These are phyloP conservation scores for Neurospora sp. DNA, from an alignment of 495 filamentous ascomycete genomes.

Conservation along the genomic window DNA sequence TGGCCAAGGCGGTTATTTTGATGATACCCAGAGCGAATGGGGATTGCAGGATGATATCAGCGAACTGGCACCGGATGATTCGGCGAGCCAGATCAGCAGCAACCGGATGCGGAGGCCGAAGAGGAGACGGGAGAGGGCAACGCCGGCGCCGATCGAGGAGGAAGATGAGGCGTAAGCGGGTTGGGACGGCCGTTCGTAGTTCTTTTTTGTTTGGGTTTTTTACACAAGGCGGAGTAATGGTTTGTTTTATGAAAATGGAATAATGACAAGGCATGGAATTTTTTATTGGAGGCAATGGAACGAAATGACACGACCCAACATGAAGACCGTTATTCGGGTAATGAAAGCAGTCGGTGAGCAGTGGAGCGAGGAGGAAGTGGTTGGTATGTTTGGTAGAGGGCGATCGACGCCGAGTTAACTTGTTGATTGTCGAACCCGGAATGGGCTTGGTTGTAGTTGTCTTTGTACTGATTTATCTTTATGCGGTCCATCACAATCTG, in stretches of 20 bases:
- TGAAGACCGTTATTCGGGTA: neutral
- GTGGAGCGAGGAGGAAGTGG: neutral
- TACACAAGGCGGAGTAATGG: neutral
- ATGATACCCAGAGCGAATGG: slow-evolving; percentile 49
- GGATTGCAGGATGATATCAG: slow-evolving; percentile 54
- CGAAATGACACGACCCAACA: neutral
- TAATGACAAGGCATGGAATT: neutral
- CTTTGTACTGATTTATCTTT: neutral
- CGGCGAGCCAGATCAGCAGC: slow-evolving; percentile 79
- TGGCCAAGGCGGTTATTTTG: slow-evolving; percentile 29
- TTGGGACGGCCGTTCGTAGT: neutral
- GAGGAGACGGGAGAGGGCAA: slow-evolving; percentile 61
- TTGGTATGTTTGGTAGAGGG: neutral
- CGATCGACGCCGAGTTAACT: neutral
- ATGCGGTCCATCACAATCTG: neutral
- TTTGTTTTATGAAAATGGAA: neutral
- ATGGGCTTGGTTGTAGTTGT: neutral
- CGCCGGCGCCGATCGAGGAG: slow-evolving; percentile 78
- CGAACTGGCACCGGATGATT: slow-evolving; percentile 65
- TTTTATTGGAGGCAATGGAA: neutral
- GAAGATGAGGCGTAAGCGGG: slow-evolving; percentile 34
- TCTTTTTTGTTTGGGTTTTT: neutral
- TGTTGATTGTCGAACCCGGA: neutral
- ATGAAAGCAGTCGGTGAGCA: neutral
- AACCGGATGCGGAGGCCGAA: slow-evolving; percentile 61